Evolutionary conservation across 164 flowering plant species (phyloP), one percentile per base, ranked within the genome.

Genomic region (Saururus chinensis): DNA sequence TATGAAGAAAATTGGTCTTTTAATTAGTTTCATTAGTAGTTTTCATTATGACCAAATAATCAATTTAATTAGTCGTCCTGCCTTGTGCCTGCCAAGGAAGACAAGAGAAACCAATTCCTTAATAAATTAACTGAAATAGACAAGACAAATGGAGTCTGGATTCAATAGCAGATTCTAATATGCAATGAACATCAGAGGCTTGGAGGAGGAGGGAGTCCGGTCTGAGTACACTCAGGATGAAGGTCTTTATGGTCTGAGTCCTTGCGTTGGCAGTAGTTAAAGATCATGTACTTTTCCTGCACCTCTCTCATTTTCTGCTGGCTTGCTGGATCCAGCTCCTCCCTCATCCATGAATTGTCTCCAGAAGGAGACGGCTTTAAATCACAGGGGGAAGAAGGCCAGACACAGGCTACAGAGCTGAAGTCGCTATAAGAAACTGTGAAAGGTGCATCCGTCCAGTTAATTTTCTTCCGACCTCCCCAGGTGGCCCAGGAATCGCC

Each of bases 401-500:
- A 30, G 4, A 42, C 49, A 4, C 12, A 42, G 1, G 49, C 49
- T 4, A 1, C 49, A 42, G 49, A 42, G 49, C 8, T 42, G 17
- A 42, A 42, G 17, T 14, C 17, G 1, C 17, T 42, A 14, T 42
- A 42, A 14, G 49, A 42, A 14, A 42, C 49, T 4, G 49, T 10
- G 49, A 42, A 42, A 42, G 49, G 49, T 1, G 49, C 49, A 14
- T 10, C 49, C 17, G 49, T 42, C 49, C 49, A 42, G 17, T 42
- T 42, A 10, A 42, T 10, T 42, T 82, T 80, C 76, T 73, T 82
- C 1, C 73, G 74, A 1, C 86, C 86, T 19, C 86, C 84, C 48
- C 78, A 65, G 0, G 86, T 82, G 40, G 84, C 86, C 86, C 86
- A 82, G 61, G 79, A 80, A 45, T 82, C 86, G 1, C 80, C 86